phyloP scores from a whole-genome alignment of 441 rosid species.

The Gossypium gossypioides region DNA sequence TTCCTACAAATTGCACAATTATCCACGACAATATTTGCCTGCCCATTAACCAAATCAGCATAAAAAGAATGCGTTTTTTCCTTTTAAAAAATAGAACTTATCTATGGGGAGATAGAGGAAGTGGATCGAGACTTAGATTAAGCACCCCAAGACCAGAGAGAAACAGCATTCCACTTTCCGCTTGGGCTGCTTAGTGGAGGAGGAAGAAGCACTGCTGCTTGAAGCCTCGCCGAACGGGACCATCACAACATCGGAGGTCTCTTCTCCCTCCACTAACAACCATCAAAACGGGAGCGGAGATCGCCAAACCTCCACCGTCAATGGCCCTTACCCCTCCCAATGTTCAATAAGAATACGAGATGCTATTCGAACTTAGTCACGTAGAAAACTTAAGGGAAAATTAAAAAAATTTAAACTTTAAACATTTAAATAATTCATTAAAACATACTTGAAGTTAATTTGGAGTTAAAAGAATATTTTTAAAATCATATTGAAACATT shows the following conservation, averaged over 20 bases:
- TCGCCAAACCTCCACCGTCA: too few species aligned
- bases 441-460: too few species aligned
- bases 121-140: neutral
- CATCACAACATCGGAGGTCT: slow-evolving; percentile 62
- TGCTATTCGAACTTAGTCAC: too few species aligned
- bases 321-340: too few species aligned
- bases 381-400: too few species aligned
- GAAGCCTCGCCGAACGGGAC: slow-evolving; percentile 57
- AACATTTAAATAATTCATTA: too few species aligned
- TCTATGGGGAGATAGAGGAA: neutral
- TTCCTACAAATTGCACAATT: slow-evolving; percentile 85
- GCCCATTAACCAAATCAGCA: neutral
- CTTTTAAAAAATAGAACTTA: neutral
- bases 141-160: slow-evolving; percentile 95
- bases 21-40: slow-evolving; percentile 74
- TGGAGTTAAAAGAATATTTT: too few species aligned
- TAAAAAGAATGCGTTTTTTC: neutral
- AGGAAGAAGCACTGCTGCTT: slow-evolving; percentile 35
- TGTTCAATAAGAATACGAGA: too few species aligned
- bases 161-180: slow-evolving; percentile 84
- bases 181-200: slow-evolving; percentile 62
- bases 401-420: too few species aligned
- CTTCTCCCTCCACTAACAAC: too few species aligned
- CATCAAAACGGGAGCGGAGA: too few species aligned
- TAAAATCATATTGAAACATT: too few species aligned